phyloP scores from a whole-genome alignment of 1,139 yeast genomes.

The Suhomyces maxii region DNA sequence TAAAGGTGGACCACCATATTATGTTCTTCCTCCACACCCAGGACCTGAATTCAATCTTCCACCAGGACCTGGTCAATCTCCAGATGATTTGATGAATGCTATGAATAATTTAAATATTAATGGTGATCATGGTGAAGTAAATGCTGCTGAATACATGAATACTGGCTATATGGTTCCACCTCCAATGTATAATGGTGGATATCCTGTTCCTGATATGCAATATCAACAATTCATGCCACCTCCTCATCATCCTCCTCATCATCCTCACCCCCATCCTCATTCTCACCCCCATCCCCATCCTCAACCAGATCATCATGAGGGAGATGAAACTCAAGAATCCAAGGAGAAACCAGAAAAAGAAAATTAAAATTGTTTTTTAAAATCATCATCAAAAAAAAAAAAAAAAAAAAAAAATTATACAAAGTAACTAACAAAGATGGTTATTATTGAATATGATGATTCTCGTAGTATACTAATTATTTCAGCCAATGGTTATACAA shows the following conservation, averaged over 20 bases:
- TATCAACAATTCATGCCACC: conserved; percentile 11
- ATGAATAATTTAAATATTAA: conserved; percentile 11
- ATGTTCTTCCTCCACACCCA: conserved; percentile 14
- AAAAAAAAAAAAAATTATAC: too few species aligned
- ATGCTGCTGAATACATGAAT: conserved; percentile 7
- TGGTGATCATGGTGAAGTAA: conserved; percentile 5
- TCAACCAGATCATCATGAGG: neutral
- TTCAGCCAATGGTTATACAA: too few species aligned
- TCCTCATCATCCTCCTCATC: conserved; percentile 4
- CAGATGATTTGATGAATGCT: conserved; percentile 11
- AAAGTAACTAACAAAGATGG: too few species aligned
- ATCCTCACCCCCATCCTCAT: conserved; percentile 3
- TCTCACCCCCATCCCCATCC: neutral
- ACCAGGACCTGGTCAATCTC: conserved; percentile 3
- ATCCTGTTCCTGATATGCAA: conserved; percentile 13
- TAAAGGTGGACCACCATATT: conserved; percentile 3
- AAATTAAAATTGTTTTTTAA: neutral
- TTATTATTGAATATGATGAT: too few species aligned
- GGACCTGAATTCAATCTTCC: conserved; percentile 11
- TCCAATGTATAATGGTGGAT: conserved; percentile 11
- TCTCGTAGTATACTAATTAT: too few species aligned
- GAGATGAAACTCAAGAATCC: neutral
- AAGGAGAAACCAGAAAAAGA: neutral
- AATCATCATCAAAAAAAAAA: too few species aligned
- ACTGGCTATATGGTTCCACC: conserved; percentile 12